These are phyloP conservation scores for Achaetomiella virescens DNA, from an alignment of 495 filamentous ascomycete genomes.

Conservation along the genomic window DNA sequence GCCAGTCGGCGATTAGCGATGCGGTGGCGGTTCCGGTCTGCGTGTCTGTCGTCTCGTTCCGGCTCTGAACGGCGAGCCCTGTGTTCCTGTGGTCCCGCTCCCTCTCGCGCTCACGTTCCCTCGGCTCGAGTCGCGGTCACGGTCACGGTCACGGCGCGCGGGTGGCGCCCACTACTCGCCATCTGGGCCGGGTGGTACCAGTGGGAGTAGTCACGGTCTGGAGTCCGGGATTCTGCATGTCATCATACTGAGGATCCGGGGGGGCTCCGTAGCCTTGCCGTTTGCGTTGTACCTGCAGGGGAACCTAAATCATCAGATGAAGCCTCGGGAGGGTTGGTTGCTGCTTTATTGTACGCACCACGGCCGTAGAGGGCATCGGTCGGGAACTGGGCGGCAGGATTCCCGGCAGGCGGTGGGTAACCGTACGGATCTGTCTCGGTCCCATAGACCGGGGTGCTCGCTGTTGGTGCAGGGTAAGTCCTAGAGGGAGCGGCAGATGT, in stretches of 20 bases:
- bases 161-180: slow-evolving; percentile 27
- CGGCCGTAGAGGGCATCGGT: slow-evolving; percentile 46
- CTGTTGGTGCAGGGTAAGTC: slow-evolving; percentile 12
- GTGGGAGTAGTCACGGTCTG: slow-evolving; percentile 17
- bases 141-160: slow-evolving; percentile 36
- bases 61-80: slow-evolving; percentile 20
- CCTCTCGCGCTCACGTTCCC: slow-evolving; percentile 24
- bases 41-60: slow-evolving; percentile 27
- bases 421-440: slow-evolving; percentile 27
- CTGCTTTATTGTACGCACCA: slow-evolving; percentile 35
- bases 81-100: slow-evolving; percentile 20
- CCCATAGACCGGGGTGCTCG: slow-evolving; percentile 22
- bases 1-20: slow-evolving; percentile 19
- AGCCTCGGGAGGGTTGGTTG: slow-evolving; percentile 24
- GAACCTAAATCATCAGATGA: slow-evolving; percentile 49
- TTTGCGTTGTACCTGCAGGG: slow-evolving; percentile 42
- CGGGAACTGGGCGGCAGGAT: slow-evolving; percentile 32
- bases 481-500: slow-evolving; percentile 23
- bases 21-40: slow-evolving; percentile 26
- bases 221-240: slow-evolving; percentile 16
- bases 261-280: slow-evolving; percentile 31
- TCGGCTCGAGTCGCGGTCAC: slow-evolving; percentile 36
- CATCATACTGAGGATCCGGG: slow-evolving; percentile 27
- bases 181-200: slow-evolving; percentile 26
- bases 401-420: slow-evolving; percentile 26